Evolutionary conservation across 1,284 basidiomycete genomes (phyloP).

Genomic region (Neonothopanus nambi): DNA sequence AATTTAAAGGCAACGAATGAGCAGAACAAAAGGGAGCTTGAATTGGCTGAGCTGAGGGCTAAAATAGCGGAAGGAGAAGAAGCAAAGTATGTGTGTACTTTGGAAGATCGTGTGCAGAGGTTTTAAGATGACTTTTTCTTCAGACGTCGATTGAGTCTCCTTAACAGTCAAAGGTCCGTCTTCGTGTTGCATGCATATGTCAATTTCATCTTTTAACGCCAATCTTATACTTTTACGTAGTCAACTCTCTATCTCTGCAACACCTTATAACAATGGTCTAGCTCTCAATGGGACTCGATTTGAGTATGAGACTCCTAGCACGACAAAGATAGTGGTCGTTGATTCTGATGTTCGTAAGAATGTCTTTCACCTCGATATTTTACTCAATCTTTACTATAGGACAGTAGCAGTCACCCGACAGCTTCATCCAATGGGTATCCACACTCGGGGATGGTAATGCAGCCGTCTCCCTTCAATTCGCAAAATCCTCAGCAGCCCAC

Average conservation of each 20-base stretch:
- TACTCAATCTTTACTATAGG: no score
- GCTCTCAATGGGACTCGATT: slow-evolving; percentile 3
- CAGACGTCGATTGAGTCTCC: neutral
- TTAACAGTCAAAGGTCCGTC: neutral
- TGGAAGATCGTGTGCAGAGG: neutral
- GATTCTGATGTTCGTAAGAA: neutral
- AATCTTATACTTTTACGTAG: neutral
- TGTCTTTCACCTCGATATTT: no score
- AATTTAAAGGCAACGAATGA: neutral
- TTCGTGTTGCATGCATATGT: no score
- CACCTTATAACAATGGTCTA: slow-evolving; percentile 5
- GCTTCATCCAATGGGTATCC: no score
- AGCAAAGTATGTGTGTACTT: slow-evolving; percentile 31
- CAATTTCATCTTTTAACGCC: neutral
- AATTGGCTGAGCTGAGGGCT: neutral
- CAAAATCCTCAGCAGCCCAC: no score
- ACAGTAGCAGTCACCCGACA: no score
- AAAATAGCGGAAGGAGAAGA: slow-evolving; percentile 32
- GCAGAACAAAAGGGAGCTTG: neutral
- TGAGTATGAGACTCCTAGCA: slow-evolving; percentile 4
- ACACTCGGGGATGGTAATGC: no score
- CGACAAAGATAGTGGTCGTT: neutral
- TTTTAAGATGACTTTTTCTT: neutral
- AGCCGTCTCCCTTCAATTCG: no score
- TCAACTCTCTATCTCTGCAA: neutral